phyloP scores from a whole-genome alignment of 2,329 filamentous ascomycete species.

The Ophiostoma ulmi region DNA sequence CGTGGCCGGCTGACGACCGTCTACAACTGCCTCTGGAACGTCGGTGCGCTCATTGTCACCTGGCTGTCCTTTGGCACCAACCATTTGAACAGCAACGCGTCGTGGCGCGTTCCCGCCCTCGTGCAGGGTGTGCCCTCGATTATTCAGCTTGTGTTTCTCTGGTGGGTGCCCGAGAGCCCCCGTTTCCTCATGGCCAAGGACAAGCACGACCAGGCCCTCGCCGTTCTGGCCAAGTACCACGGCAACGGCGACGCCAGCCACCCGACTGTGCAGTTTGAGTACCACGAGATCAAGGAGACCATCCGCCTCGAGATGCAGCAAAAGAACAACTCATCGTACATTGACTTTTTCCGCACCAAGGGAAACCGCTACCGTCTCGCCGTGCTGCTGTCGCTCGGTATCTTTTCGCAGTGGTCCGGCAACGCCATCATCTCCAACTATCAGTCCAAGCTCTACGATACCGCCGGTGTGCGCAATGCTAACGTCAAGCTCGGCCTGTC shows the following conservation, averaged over 20 bases:
- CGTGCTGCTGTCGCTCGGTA: constrained; percentile 24
- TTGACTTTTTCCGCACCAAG: constrained; percentile 23
- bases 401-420: constrained; percentile 26
- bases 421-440: constrained; percentile 36
- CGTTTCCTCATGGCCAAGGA: constrained; percentile 22
- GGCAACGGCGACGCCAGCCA: constrained; percentile 21
- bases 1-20: constrained; percentile 69
- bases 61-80: constrained; percentile 66
- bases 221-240: constrained; percentile 32
- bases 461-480: constrained; percentile 32
- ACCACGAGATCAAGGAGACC: constrained; percentile 30
- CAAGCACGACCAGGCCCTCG: constrained; percentile 37
- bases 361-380: constrained; percentile 27
- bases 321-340: constrained; percentile 13
- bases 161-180: constrained; percentile 25
- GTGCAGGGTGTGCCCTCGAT: constrained; percentile 35
- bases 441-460: constrained; percentile 32
- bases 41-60: constrained; percentile 65
- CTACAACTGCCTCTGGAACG: constrained; percentile 78
- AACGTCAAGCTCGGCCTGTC: constrained; percentile 29
- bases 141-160: constrained; percentile 22
- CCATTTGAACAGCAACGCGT: constrained; percentile 31
- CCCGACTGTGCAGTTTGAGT: constrained; percentile 25
- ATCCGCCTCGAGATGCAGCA: constrained; percentile 35
- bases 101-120: constrained; percentile 40